Base-by-base conservation (phyloP, 768 basidiomycete species). In the Auriculariales sp. region DNA sequence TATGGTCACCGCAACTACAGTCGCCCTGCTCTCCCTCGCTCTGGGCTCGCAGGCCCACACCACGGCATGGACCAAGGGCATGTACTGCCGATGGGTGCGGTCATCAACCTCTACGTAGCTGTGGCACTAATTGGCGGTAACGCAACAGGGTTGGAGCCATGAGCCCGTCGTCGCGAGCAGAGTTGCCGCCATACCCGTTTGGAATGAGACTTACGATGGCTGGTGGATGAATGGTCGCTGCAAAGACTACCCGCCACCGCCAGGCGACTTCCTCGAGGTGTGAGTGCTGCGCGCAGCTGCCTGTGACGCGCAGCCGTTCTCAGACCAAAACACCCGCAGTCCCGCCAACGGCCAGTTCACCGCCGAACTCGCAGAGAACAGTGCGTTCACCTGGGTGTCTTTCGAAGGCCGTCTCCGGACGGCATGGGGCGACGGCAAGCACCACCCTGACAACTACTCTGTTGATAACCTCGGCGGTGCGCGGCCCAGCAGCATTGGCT, bases 201-300 rank as follows among this genome's bases (percentile, higher is more conserved):
- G 29, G 24, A 51, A 46, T 24, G 17, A 30, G 42, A 15, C 24
- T 25, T 30, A 28, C 14, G 31, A 31, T 28, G 29, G 33, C 4
- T 51, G 50, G 50, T 51, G 32, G 24, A 51, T 34, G 34, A 19
- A 49, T 27, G 34, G 17, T 2, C 15, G 32, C 44, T 51, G 50
- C 30, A 45, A 36, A 10, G 22, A 51, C 19, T 51, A 46, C 22
- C 50, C 50, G 9, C 50, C 50, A 10, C 32, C 44, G 2, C 33
- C 32, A 4, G 50, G 50, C 28, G 42, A 51, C 4, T 46, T 51
- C 42, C 44, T 51, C 29, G 50, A 51, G 31, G 17, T 51, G 50
- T 51, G 30, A 14, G 50, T 22, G 4, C 10, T 36, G 6, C 11
- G 15, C 11, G 39, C 15, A 15, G 15, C 27, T 42, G 15, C 27